Evolutionary conservation across 345 rosid genomes (phyloP), one percentile per base, ranked within the genome.

Genomic region (Hibiscus trionum): DNA sequence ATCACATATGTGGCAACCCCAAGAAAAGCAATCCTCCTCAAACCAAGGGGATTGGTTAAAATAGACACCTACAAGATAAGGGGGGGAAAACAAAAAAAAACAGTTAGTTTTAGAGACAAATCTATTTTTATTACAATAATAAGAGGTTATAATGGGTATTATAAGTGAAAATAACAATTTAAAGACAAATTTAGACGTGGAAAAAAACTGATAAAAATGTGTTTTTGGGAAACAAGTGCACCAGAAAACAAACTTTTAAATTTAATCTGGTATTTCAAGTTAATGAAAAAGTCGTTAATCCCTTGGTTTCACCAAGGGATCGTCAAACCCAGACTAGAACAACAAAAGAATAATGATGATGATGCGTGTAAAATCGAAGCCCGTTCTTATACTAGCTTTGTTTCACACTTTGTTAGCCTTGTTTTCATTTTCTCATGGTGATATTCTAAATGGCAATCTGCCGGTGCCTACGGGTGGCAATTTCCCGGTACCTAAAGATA

Each of bases 131-230:
- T 7, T 39, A 39, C 44, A 39, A 39, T 39, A 11, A 44, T 44
- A 44, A 44, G 57, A 7, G 12, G 29, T 31, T 52, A 14, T 14
- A 46, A 47, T n/a, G 26, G 37, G 21, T 66, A 8, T 21, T 27
- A 49, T 4, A 50, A 50, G 3, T 50, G 58, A 47, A 26, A 50
- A 29, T 29, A 50, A 50, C 44, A 50, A 50, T 16, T 50, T 50
- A 29, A 27, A 29, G 59, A 50, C 71, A 67, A 67, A 49, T 49
- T 49, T 67, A 67, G 71, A 49, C 15, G 9, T 67, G 26, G 21
- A 49, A 49, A 67, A 67, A 16, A 49, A 15, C 47, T 2, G 47
- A 10, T 9, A 44, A 44, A 44, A 44, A 9, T 33, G 57, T 26
- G 71, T 47, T 26, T 27, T 44, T 24, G 35, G 35, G 4, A 44